Percentiles rank a stretch among this genome's conserved stretches.
phyloP scores from a whole-genome alignment of 331 rosid species.

The Pyracantha coccinea region DNA sequence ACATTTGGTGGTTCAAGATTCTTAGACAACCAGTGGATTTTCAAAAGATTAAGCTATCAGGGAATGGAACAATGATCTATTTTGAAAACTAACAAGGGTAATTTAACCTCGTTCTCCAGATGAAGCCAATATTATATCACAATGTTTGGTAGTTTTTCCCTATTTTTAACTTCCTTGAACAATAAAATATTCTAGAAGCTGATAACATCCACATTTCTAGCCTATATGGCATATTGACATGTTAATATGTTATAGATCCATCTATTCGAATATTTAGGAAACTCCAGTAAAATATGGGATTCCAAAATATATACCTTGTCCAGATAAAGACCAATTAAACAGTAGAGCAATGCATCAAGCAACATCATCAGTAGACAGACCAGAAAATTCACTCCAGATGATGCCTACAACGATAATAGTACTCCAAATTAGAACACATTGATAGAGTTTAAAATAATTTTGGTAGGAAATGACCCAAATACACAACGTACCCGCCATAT shows the following conservation, averaged over 20 bases:
- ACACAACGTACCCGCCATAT: constrained; percentile 66
- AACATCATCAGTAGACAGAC: constrained; percentile 88
- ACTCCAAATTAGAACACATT: constrained; percentile 3
- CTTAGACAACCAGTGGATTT: background rate
- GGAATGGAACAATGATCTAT: background rate
- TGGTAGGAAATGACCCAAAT: constrained; percentile 1
- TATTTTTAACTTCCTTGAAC: background rate
- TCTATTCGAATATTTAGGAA: background rate
- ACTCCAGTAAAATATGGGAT: background rate
- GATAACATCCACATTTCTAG: background rate
- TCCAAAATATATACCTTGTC: constrained; percentile 60
- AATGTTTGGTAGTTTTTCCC: background rate
- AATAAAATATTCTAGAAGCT: background rate
- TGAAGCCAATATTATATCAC: background rate
- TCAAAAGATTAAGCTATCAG: background rate
- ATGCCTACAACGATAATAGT: constrained; percentile 47
- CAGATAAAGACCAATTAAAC: constrained; percentile 81
- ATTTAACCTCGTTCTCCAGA: background rate
- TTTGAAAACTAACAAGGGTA: background rate
- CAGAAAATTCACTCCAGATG: constrained; percentile 88
- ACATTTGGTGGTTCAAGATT: background rate
- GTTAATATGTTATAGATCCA: background rate
- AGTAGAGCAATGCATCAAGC: constrained; percentile 71
- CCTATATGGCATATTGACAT: background rate
- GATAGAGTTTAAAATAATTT: background rate